Evolutionary conservation across 768 basidiomycete genomes (phyloP), one percentile per base, ranked within the genome.

Genomic region (Phylloporus arenicola): DNA sequence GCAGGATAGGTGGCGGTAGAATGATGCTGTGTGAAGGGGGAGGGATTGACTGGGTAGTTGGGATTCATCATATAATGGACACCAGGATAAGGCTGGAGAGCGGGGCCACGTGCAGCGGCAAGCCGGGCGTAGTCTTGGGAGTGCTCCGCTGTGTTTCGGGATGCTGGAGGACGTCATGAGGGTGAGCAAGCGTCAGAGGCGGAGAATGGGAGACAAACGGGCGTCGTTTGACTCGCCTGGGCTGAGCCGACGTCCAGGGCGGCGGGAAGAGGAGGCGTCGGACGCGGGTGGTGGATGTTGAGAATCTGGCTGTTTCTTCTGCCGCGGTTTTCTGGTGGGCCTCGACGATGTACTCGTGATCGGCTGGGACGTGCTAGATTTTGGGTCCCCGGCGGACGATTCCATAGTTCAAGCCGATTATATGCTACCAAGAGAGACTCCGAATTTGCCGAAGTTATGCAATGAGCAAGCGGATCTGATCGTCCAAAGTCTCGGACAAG

Each of bases 31-130:
- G 74, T 56, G 55, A 74, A 77, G 11, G 73, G 72, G 49, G 83
- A 74, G 52, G 80, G 78, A 61, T 79, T 81, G 56, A 80, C 70
- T 22, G 82, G 76, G 42, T 86, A 88, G 52, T 78, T 69, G 47
- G 82, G 81, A 64, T 87, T 88, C 84, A 87, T 88, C 65, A 82
- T 73, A 59, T 64, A 71, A 41, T 78, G 81, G 9, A 77, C 71
- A 22, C 71, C 72, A 42, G 80, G 79, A 65, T 81, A 83, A 14
- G 80, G 77, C 59, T 78, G 80, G 54, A 78, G 74, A 51, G 69
- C 64, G 43, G 64, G 67, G 34, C 58, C 68, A 65, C 63, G 79
- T 64, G 64, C 73, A 65, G 54, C 62, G 65, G 59, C 66, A 50
- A 68, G 55, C 37, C 64, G 70, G 35, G 58, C 19, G 56, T 61